phyloP scores from a whole-genome alignment of 192 early-diverging fungal species.

The Oehlia diaphana region DNA sequence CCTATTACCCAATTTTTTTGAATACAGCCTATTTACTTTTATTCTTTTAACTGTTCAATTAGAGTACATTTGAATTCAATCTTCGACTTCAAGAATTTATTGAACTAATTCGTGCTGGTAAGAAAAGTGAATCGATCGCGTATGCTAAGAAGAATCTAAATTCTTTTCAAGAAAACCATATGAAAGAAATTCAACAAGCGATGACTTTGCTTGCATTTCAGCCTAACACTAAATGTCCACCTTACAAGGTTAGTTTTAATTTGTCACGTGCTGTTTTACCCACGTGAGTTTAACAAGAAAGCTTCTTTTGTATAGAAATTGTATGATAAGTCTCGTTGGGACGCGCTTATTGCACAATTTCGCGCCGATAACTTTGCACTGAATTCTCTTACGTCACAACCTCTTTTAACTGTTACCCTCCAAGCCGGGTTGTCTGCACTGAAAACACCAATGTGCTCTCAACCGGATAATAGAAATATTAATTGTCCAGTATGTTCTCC shows the following conservation, averaged over 20 bases:
- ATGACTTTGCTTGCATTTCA: slow-evolving; percentile 89
- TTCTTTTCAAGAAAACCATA: slow-evolving; percentile 72
- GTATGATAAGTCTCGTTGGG: slow-evolving; percentile 77
- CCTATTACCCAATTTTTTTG: background rate
- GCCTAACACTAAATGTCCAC: slow-evolving; percentile 71
- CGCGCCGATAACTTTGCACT: slow-evolving; percentile 84
- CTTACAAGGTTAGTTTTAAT: slow-evolving; percentile 69
- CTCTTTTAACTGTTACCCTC: slow-evolving; percentile 82
- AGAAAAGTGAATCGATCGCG: slow-evolving; percentile 70
- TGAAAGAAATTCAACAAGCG: slow-evolving; percentile 83
- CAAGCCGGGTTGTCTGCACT: slow-evolving; percentile 96
- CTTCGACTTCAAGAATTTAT: slow-evolving; percentile 94
- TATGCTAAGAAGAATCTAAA: slow-evolving; percentile 88
- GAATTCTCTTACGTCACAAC: slow-evolving; percentile 82
- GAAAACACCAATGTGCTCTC: slow-evolving; percentile 84
- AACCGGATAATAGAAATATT: slow-evolving; percentile 74
- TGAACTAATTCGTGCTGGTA: slow-evolving; percentile 73
- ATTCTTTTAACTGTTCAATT: background rate
- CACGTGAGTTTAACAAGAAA: background rate
- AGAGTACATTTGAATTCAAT: slow-evolving; percentile 97
- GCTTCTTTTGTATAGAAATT: slow-evolving; percentile 46
- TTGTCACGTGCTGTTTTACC: background rate
- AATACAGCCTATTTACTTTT: background rate
- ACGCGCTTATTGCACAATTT: slow-evolving; percentile 75
- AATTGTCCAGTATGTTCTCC: slow-evolving; percentile 95